Evolutionary conservation across 208 protist species (phyloP), one percentile per base, ranked within the genome.

Genomic region (Trypanosoma vivax): DNA sequence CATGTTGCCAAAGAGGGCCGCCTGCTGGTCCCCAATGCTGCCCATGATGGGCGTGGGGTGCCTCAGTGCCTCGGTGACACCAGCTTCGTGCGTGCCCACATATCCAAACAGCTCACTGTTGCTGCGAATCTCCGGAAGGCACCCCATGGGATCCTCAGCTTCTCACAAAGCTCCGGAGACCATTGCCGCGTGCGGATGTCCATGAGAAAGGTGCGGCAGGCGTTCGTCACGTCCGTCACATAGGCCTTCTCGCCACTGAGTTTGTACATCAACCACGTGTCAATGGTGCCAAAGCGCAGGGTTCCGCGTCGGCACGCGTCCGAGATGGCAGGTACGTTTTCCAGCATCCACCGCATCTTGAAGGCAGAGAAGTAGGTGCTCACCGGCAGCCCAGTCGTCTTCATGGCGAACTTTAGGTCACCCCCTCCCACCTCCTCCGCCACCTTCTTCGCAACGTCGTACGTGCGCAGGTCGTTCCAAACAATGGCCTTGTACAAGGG

Each of bases 11-110:
- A 99, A 79, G 5, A 97, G 61, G 0, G 97, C 96, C 5, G 87
- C 75, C 67, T 99, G 98, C 70, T 99, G 98, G 59, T 99, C 98
- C 14, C 98, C 98, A 49, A 99, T 76, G 54, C 83, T 83, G 10
- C 90, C 87, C 16, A 67, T 74, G 33, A 98, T 72, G 68, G 53
- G 81, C 49, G 49, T 67, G n/a, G 38, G 7, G n/a, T 45, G 52
- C 3, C 54, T 56, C 14, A 94, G 54, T 2, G 66, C 69, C 5
- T 52, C 28, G 1, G 18, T 30, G 10, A 87, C 21, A 39, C 50
- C 70, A 18, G 51, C 30, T 23, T 88, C 79, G 13, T 50, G 65
- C 10, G 62, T 53, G 23, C 23, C 33, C 23, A 90, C 50, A 54
- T 75, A 24, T 38, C 74, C 60, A 56, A 73, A 83, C 23, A 59